phyloP scores from a whole-genome alignment of 2,329 filamentous ascomycete species.

The Pseudocercospora eumusae region DNA sequence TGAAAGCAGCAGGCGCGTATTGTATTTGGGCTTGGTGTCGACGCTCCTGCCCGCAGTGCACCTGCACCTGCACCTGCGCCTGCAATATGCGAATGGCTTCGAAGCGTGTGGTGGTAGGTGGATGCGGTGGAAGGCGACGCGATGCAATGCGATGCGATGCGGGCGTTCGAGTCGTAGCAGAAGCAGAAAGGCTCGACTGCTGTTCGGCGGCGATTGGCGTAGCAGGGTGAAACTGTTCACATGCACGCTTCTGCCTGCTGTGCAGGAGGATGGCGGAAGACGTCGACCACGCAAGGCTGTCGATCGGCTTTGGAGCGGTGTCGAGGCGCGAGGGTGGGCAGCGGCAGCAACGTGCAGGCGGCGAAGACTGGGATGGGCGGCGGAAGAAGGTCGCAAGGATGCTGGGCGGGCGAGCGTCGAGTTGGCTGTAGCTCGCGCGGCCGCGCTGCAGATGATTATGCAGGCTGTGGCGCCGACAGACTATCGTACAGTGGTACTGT shows the following conservation, averaged over 20 bases:
- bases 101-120: not conserved
- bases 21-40: not conserved
- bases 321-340: too few relatives aligned
- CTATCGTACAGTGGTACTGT: too few relatives aligned
- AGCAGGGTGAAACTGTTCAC: constrained; percentile 5
- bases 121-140: not conserved
- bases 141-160: constrained; percentile 3
- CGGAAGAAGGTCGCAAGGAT: not conserved
- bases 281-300: constrained; percentile 9
- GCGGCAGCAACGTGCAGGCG: not conserved
- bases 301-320: constrained; percentile 6
- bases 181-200: not conserved
- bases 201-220: not conserved
- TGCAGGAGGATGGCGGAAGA: constrained; percentile 3
- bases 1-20: constrained; percentile 9
- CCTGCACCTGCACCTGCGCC: too few relatives aligned
- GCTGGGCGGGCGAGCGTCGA: not conserved
- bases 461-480: not conserved
- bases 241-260: not conserved
- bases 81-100: constrained; percentile 11
- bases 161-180: not conserved
- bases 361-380: constrained; percentile 7
- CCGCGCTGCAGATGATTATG: not conserved
- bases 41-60: constrained; percentile 5
- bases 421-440: not conserved